Percentiles rank a stretch among this genome's conserved stretches.
phyloP scores from a whole-genome alignment of 2,329 filamentous ascomycete genomes.

The Xylaria sp. region DNA sequence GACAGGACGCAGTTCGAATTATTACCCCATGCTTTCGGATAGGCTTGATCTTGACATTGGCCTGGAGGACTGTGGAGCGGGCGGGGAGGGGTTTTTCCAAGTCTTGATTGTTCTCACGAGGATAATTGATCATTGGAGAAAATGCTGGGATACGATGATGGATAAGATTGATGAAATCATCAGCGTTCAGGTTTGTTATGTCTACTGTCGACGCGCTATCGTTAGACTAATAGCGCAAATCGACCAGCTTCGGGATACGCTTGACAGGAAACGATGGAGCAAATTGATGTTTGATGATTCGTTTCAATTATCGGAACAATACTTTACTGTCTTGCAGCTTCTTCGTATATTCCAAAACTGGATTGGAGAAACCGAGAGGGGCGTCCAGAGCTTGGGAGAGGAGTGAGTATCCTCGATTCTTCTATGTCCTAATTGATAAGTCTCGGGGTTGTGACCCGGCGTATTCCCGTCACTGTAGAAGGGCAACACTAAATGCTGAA shows the following conservation, averaged over 20 bases:
- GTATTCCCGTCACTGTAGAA: not conserved
- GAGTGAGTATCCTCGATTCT: conserved; percentile 10
- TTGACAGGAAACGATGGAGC: conserved; percentile 31
- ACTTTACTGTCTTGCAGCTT: conserved; percentile 35
- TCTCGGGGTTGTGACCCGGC: not conserved
- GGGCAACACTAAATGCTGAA: not conserved
- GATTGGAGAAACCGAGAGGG: conserved; percentile 29
- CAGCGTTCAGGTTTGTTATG: conserved; percentile 31
- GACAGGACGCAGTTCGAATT: conserved; percentile 1
- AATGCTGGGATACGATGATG: conserved; percentile 32
- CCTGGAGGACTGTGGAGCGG: conserved; percentile 25
- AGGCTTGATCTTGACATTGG: conserved; percentile 21
- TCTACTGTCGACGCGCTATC: not conserved
- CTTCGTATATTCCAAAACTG: conserved; percentile 35
- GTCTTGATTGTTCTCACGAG: conserved; percentile 23
- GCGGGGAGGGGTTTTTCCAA: conserved; percentile 21
- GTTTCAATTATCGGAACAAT: conserved; percentile 36
- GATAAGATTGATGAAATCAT: conserved; percentile 32
- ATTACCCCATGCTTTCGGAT: conserved; percentile 14
- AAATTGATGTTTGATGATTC: conserved; percentile 36
- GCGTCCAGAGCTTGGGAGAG: conserved; percentile 16
- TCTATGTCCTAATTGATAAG: no score
- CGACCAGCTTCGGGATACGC: conserved; percentile 23
- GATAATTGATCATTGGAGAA: conserved; percentile 27
- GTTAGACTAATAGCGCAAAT: not conserved